Conservation (phyloP, 805 yeast species). For the Starmerella bombicola region DNA sequence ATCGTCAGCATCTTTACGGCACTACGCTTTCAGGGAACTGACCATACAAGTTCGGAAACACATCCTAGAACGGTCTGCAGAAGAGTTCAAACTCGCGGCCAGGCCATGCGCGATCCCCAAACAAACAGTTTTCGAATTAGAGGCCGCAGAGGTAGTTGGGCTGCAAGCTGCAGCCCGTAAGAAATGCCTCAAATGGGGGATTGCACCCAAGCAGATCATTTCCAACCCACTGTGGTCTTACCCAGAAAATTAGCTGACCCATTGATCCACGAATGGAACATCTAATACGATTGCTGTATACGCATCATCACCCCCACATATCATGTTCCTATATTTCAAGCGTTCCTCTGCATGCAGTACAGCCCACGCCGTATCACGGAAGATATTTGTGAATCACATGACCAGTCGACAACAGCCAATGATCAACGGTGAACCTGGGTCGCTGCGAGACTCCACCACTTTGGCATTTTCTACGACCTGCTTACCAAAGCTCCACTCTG, state of each 20-base stretch:
- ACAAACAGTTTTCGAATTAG: neutral
- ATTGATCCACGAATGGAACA: neutral
- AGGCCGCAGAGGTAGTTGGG: neutral
- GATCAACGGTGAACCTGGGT: too few relatives aligned
- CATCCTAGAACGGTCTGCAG: constrained; percentile 5
- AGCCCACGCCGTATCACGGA: too few relatives aligned
- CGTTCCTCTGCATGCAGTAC: too few relatives aligned
- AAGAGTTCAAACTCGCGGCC: neutral
- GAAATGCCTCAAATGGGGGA: neutral
- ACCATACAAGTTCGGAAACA: constrained; percentile 1
- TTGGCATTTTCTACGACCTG: constrained; percentile 2
- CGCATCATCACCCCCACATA: neutral
- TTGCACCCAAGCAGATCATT: neutral
- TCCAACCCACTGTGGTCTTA: neutral
- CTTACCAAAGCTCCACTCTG: constrained; percentile 6
- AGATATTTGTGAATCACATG: too few relatives aligned
- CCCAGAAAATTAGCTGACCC: too few relatives aligned
- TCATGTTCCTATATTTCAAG: too few relatives aligned
- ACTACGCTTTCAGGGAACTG: constrained; percentile 2
- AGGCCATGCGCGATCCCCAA: neutral
- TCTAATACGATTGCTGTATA: neutral
- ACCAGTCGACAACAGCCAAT: too few relatives aligned
- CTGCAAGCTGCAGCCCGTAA: neutral
- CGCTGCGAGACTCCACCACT: neutral
- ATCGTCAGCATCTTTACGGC: neutral